Evolutionary conservation across 805 yeast species (phyloP).

Genomic region (Geotrichum ghanense): DNA sequence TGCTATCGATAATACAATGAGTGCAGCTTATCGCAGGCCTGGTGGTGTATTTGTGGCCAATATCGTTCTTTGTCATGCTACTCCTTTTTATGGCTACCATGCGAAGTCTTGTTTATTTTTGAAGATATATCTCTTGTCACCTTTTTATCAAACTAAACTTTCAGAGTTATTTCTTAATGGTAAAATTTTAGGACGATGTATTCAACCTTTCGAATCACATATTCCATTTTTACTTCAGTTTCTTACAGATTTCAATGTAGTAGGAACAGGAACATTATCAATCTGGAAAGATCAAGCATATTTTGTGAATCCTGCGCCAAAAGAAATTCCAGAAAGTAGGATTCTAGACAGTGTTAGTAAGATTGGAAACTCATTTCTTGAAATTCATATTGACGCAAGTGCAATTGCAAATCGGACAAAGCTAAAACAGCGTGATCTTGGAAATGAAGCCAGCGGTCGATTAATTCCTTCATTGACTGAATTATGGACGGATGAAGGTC

Average conservation of each 20-base stretch:
- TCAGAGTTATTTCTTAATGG: conserved; percentile 40
- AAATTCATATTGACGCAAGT: conserved; percentile 57
- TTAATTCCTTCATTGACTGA: conserved; percentile 22
- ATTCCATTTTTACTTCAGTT: conserved; percentile 70
- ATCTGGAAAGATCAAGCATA: conserved; percentile 7
- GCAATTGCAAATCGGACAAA: conserved; percentile 44
- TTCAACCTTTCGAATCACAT: conserved; percentile 67
- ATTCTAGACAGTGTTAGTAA: conserved; percentile 30
- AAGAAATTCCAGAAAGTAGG: conserved; percentile 5
- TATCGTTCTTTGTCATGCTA: conserved; percentile 48
- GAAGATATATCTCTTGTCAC: conserved; percentile 58
- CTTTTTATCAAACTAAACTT: conserved; percentile 44
- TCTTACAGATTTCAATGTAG: conserved; percentile 69
- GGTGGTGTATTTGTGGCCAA: conserved; percentile 20
- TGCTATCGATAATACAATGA: conserved; percentile 21
- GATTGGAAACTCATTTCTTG: conserved; percentile 53
- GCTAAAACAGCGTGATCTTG: conserved; percentile 8
- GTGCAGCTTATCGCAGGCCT: conserved; percentile 17
- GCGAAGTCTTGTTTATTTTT: conserved; percentile 52
- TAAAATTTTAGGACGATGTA: conserved; percentile 25
- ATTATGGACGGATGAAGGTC: conserved; percentile 41
- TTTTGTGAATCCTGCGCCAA: conserved; percentile 11
- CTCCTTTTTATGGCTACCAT: conserved; percentile 77
- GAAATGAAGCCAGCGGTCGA: conserved; percentile 12
- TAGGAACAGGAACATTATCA: conserved; percentile 51